Evolutionary conservation across 2,329 filamentous ascomycete species (phyloP).

Genomic region (Colletotrichum cereale): DNA sequence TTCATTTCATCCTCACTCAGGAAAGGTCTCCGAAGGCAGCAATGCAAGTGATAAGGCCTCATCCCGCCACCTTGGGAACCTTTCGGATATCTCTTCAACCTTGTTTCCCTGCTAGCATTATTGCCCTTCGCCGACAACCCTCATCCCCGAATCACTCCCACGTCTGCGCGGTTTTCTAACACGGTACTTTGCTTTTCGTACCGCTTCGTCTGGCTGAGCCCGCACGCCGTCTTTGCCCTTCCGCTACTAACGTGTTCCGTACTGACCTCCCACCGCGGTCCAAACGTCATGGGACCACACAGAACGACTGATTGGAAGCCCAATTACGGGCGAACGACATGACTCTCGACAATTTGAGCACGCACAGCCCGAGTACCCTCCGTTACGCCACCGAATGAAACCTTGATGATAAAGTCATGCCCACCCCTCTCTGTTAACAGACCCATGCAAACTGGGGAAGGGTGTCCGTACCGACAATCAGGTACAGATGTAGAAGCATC

Average conservation of each 20-base stretch:
- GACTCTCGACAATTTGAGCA: background rate
- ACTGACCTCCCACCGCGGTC: no score
- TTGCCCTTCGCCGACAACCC: background rate
- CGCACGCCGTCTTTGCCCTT: background rate
- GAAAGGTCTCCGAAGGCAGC: background rate
- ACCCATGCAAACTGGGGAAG: constrained; percentile 8
- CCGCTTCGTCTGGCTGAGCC: background rate
- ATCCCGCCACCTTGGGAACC: background rate
- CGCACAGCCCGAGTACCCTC: background rate
- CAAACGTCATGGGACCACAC: background rate
- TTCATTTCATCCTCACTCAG: background rate
- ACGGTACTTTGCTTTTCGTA: background rate
- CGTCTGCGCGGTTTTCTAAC: background rate
- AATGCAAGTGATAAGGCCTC: constrained; percentile 8
- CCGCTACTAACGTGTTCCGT: background rate
- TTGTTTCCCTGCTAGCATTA: background rate
- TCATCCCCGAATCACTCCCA: background rate
- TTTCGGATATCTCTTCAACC: background rate
- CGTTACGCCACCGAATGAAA: background rate
- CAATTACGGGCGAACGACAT: background rate
- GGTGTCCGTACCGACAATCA: constrained; percentile 29
- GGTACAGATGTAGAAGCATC: constrained; percentile 32
- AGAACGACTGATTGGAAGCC: background rate
- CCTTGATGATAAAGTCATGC: background rate
- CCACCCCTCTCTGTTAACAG: constrained; percentile 3